Conservation (phyloP, 768 basidiomycete genomes). For the Sporobolomyces phaffii region DNA sequence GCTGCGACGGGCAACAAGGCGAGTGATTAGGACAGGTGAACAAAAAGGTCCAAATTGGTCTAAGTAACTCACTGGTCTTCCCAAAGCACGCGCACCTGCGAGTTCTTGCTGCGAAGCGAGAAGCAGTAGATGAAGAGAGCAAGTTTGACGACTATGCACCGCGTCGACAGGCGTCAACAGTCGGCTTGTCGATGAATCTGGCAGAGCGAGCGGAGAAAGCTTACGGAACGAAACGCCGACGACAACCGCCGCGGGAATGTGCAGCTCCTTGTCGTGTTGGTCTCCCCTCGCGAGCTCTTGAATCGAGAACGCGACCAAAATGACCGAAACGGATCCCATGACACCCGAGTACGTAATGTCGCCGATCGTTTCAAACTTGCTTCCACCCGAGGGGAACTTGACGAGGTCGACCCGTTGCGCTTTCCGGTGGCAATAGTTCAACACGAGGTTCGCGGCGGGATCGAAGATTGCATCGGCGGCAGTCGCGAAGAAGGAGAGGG, state of each 20-base stretch:
- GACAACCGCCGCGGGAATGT: conserved; percentile 73
- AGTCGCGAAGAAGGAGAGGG: conserved; percentile 80
- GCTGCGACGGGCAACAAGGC: background rate
- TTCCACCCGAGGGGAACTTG: conserved; percentile 66
- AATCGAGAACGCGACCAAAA: conserved; percentile 63
- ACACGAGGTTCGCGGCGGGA: conserved; percentile 48
- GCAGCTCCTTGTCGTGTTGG: conserved; percentile 57
- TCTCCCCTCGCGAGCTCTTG: conserved; percentile 58
- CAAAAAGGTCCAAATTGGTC: too few species aligned
- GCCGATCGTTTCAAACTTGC: conserved; percentile 29
- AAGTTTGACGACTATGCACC: conserved; percentile 54
- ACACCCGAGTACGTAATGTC: conserved; percentile 31
- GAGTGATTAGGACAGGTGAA: too few species aligned
- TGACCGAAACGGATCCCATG: conserved; percentile 31
- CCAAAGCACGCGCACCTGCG: conserved; percentile 62
- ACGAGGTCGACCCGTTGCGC: conserved; percentile 65
- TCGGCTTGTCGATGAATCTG: too few species aligned
- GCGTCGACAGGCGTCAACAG: background rate
- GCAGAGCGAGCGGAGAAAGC: conserved; percentile 28
- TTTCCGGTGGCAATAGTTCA: conserved; percentile 64
- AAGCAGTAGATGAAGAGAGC: conserved; percentile 80
- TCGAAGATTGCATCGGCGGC: conserved; percentile 62
- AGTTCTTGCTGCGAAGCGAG: conserved; percentile 69
- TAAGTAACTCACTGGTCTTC: conserved; percentile 98
- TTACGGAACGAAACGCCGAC: conserved; percentile 80